Evolutionary conservation across 176 grass and related monocot genomes (phyloP).

Genomic region (Rhynchospora tenuis): DNA sequence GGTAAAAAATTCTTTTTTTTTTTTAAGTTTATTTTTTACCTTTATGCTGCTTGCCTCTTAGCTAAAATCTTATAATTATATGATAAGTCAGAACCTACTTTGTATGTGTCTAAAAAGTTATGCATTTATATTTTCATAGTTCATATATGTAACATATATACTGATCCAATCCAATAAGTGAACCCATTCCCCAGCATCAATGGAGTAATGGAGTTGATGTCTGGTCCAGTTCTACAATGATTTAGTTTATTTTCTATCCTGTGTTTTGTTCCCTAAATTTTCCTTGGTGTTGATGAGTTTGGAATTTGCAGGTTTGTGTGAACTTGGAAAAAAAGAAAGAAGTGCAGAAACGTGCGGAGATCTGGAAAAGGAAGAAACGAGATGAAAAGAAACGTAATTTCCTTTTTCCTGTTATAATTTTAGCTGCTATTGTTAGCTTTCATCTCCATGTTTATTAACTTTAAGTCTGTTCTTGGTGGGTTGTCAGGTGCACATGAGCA

Average conservation of each 20-base stretch:
- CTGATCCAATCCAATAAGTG: too few relatives aligned
- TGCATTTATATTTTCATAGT: too few relatives aligned
- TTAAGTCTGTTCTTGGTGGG: neutral
- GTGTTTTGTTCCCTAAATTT: slow-evolving; percentile 10
- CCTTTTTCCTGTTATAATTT: slow-evolving; percentile 10
- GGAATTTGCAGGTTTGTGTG: slow-evolving; percentile 56
- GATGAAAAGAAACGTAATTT: slow-evolving; percentile 75
- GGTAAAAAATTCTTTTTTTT: too few relatives aligned
- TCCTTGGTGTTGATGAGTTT: neutral
- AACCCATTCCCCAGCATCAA: too few relatives aligned
- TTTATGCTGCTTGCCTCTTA: too few relatives aligned
- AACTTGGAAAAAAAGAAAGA: slow-evolving; percentile 75
- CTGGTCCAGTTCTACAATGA: too few relatives aligned
- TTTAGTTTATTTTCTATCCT: neutral
- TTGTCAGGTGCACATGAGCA: slow-evolving; percentile 53
- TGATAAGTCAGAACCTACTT: too few relatives aligned
- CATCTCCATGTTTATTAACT: neutral
- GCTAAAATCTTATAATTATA: too few relatives aligned
- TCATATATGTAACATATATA: too few relatives aligned
- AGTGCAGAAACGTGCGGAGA: slow-evolving; percentile 44
- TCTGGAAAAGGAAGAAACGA: slow-evolving; percentile 58
- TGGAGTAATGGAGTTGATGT: too few relatives aligned
- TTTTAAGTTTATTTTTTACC: too few relatives aligned
- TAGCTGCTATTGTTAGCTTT: neutral
- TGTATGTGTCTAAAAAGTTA: too few relatives aligned